These are phyloP conservation scores for Colletotrichum sp. DNA, from an alignment of 2,329 filamentous ascomycete species.

Conservation along the genomic window DNA sequence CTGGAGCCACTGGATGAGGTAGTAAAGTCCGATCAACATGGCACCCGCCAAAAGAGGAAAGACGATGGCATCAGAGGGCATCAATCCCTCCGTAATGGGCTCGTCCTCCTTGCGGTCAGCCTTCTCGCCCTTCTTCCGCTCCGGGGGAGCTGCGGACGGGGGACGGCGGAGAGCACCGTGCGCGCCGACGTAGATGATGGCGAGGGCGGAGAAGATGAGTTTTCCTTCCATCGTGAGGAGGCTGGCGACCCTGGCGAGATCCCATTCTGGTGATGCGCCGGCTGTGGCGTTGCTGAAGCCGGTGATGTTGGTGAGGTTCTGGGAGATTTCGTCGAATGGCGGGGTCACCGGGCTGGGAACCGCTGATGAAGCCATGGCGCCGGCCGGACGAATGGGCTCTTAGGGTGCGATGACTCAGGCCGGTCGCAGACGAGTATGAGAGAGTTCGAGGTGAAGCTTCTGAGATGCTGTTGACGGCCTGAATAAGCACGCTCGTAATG, in stretches of 20 bases:
- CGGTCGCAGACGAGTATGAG: not conserved
- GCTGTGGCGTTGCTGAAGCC: constrained; percentile 27
- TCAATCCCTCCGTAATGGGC: constrained; percentile 63
- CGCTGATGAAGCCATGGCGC: constrained; percentile 14
- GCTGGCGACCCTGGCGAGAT: constrained; percentile 40
- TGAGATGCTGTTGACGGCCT: not conserved
- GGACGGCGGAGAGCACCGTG: constrained; percentile 87
- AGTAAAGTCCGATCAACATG: constrained; percentile 79
- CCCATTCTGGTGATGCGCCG: constrained; percentile 35
- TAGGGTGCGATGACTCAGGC: not conserved
- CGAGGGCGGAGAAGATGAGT: constrained; percentile 70
- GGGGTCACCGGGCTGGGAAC: constrained; percentile 3
- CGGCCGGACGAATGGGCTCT: not conserved
- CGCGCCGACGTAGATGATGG: constrained; percentile 83
- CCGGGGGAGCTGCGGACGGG: constrained; percentile 71
- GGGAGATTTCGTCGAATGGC: constrained; percentile 32
- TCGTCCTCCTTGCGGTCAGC: constrained; percentile 14
- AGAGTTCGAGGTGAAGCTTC: not conserved
- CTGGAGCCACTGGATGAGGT: constrained; percentile 86
- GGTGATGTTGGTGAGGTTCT: constrained; percentile 25
- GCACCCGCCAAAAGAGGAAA: constrained; percentile 80
- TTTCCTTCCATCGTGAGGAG: constrained; percentile 42
- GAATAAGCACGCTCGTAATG: not conserved
- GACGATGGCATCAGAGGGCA: constrained; percentile 80
- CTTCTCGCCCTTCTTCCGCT: constrained; percentile 52